Evolutionary conservation across 192 early-diverging fungal species (phyloP).

Genomic region (Coemansia erecta): DNA sequence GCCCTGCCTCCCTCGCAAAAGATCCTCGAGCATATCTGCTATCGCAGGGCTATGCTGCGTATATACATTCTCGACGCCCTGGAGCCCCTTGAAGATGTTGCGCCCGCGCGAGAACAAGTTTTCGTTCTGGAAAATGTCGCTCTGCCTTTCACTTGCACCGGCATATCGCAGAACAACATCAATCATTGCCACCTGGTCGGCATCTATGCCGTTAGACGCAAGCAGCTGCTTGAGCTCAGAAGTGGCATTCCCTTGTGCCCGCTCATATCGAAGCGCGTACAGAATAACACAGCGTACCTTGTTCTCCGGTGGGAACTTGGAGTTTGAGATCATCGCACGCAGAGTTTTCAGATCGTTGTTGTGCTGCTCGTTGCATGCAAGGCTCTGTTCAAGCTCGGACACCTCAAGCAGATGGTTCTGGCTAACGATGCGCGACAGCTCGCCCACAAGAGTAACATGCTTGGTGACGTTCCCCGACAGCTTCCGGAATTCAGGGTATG

Average conservation of each 20-base stretch:
- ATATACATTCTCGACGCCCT: conserved; percentile 97
- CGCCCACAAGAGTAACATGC: conserved; percentile 97
- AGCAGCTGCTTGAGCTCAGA: conserved; percentile 73
- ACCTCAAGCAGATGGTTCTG: conserved; percentile 76
- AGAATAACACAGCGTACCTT: conserved; percentile 80
- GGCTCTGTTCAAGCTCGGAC: conserved; percentile 90
- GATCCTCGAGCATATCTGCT: conserved; percentile 70
- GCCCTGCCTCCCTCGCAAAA: conserved; percentile 67
- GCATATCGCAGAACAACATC: conserved; percentile 74
- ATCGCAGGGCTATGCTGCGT: conserved; percentile 93
- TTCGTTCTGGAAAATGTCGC: conserved; percentile 87
- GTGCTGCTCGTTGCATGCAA: conserved; percentile 88
- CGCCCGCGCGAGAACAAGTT: conserved; percentile 80
- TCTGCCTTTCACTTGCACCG: conserved; percentile 75
- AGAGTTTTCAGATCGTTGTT: conserved; percentile 76
- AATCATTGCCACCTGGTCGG: conserved; percentile 69
- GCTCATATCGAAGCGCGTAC: conserved; percentile 93
- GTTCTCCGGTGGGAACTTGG: conserved; percentile 66
- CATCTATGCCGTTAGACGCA: conserved; percentile 67
- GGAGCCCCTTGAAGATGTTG: conserved; percentile 91
- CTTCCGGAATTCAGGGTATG: conserved; percentile 97
- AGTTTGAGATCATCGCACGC: conserved; percentile 58
- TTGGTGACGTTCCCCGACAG: conserved; percentile 96
- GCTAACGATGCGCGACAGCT: conserved; percentile 81
- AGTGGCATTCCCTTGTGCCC: conserved; percentile 68